These are phyloP conservation scores for Candida patagonica DNA, from an alignment of 805 yeast genomes.

Conservation along the genomic window DNA sequence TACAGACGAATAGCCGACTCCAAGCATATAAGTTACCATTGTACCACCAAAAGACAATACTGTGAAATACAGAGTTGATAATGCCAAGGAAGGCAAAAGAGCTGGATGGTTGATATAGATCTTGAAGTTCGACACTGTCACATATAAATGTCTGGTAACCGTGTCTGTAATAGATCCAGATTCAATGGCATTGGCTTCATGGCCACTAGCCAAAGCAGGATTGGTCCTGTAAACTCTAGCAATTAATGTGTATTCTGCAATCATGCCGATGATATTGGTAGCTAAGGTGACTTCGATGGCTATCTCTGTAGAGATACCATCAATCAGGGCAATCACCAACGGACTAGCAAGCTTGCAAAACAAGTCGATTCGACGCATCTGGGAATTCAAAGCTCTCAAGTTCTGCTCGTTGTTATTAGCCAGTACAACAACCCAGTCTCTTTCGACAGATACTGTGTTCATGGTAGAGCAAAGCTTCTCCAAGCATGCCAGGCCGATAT, in stretches of 20 bases:
- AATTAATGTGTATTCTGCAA: conserved; percentile 29
- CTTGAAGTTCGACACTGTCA: neutral
- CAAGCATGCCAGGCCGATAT: conserved; percentile 28
- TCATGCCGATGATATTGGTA: conserved; percentile 24
- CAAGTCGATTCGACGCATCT: conserved; percentile 32
- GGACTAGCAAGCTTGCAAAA: conserved; percentile 33
- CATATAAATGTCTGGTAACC: no score
- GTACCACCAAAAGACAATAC: conserved; percentile 33
- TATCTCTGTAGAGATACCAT: conserved; percentile 19
- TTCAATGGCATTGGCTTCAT: neutral
- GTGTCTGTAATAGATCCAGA: no score
- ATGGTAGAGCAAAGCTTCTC: conserved; percentile 29
- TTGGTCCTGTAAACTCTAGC: conserved; percentile 27
- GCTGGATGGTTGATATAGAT: conserved; percentile 23
- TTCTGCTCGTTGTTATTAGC: conserved; percentile 20
- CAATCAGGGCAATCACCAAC: conserved; percentile 27
- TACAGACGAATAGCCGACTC: conserved; percentile 25
- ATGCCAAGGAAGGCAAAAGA: conserved; percentile 26
- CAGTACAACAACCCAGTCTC: conserved; percentile 36
- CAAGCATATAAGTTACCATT: conserved; percentile 30
- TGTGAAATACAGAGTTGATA: conserved; percentile 28
- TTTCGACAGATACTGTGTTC: conserved; percentile 31
- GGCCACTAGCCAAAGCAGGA: conserved; percentile 20
- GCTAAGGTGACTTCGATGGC: conserved; percentile 24
- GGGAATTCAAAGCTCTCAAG: conserved; percentile 26